Percentiles rank a stretch among this genome's conserved stretches.
These are phyloP conservation scores for Thalia dealbata DNA, from an alignment of 176 grass and related monocot species.

Conservation along the genomic window DNA sequence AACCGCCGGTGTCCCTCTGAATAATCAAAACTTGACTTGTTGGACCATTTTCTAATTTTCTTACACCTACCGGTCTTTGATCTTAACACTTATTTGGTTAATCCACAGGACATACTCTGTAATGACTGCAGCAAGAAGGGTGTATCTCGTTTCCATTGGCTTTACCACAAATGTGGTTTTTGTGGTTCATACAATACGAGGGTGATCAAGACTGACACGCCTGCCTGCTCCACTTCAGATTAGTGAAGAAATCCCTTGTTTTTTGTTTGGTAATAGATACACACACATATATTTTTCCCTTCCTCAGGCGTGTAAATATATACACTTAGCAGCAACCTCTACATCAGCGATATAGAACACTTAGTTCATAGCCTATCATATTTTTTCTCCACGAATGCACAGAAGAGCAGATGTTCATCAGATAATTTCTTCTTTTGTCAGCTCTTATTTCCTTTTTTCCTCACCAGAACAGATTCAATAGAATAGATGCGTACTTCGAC, in stretches of 20 bases:
- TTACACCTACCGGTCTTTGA: too few species aligned
- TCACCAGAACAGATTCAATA: too few species aligned
- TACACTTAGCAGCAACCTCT: neutral
- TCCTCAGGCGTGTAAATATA: slow-evolving; percentile 22
- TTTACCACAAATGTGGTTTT: slow-evolving; percentile 70
- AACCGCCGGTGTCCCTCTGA: too few species aligned
- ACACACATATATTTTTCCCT: neutral
- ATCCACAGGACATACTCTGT: slow-evolving; percentile 69
- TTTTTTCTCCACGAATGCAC: neutral
- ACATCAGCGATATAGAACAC: neutral
- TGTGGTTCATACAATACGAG: slow-evolving; percentile 84
- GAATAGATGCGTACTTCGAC: too few species aligned
- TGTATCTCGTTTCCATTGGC: slow-evolving; percentile 60
- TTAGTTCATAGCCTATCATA: slow-evolving; percentile 1
- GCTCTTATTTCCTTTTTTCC: too few species aligned
- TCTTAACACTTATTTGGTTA: neutral
- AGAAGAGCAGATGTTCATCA: neutral
- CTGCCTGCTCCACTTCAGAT: slow-evolving; percentile 39
- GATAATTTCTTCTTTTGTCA: neutral
- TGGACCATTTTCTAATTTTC: too few species aligned
- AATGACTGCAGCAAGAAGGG: slow-evolving; percentile 83
- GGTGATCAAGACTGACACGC: slow-evolving; percentile 54
- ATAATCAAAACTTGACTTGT: too few species aligned
- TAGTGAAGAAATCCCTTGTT: slow-evolving; percentile 27
- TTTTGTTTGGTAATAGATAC: slow-evolving; percentile 17